Base-by-base conservation (phyloP, 2,329 filamentous ascomycete genomes). In the Coniochaeta ligniaria region DNA sequence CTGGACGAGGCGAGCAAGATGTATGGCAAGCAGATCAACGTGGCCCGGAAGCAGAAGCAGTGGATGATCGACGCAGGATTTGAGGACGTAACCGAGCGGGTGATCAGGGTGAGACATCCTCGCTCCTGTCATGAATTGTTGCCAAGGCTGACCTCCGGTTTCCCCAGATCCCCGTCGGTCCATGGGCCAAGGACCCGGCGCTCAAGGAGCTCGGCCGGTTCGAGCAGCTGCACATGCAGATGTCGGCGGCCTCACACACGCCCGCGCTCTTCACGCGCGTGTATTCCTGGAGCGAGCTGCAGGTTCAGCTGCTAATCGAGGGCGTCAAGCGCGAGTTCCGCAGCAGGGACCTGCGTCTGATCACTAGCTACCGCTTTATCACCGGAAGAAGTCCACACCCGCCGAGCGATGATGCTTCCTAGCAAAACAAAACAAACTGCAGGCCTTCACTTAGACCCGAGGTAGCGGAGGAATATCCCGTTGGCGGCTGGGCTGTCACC, bases 211-310 rank as follows among this genome's bases (percentile, higher is more conserved):
- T 75, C 0, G 74, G 74, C 41, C 65, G 66, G 0, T 75, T 69
- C 57, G 74, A 76, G 66, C 66, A 72, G 50, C 66, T 71, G 0
- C 73, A 77, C 52, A 76, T 76, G 74, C 74, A 76, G 59, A 76
- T 76, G 75, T 74, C 74, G 17, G 74, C 74, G 1, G 75, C 74
- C 54, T 76, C 75, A 12, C 73, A 77, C 59, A 75, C 73, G 1
- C 74, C 73, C 0, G 75, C 75, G 0, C 66, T 77, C 11, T 75
- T 77, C 61, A 74, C 74, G 0, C 69, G 75, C 1, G 74, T 75
- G 0, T 70, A 68, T 62, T 69, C 71, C 54, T 76, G 73, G 60
- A 67, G 74, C 0, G 68, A 76, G 11, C 76, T 80, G 45, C 74
- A 76, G 24, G 75, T 75, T 0, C 66, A 72, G 61, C 67, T 74